Percentiles rank a stretch among this genome's conserved stretches.
Evolutionary conservation across 2,329 filamentous ascomycete species (phyloP).

Genomic region (Periglandula ipomoeae): DNA sequence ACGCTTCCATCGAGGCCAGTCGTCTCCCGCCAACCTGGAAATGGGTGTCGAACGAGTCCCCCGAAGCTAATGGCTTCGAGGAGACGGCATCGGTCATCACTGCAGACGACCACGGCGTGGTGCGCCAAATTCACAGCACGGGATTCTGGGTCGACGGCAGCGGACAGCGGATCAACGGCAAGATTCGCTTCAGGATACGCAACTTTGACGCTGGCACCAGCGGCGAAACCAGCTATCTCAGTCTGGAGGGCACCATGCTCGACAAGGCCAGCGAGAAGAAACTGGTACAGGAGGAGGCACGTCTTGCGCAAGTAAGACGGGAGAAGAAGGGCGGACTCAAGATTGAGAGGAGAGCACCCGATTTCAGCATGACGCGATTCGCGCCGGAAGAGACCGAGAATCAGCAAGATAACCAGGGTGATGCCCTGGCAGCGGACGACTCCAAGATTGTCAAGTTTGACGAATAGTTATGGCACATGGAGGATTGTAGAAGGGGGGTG

Average conservation of each 20-base stretch:
- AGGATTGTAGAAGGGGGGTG: neutral
- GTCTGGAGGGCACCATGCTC: slow-evolving; percentile 82
- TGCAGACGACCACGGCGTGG: slow-evolving; percentile 42
- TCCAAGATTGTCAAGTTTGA: slow-evolving; percentile 9
- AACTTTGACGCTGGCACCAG: slow-evolving; percentile 76
- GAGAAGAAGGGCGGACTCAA: slow-evolving; percentile 24
- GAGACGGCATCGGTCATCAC: slow-evolving; percentile 31
- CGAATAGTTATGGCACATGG: neutral
- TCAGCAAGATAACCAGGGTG: slow-evolving; percentile 9
- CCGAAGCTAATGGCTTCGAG: slow-evolving; percentile 31
- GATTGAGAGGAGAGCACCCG: slow-evolving; percentile 31
- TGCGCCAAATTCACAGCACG: slow-evolving; percentile 42
- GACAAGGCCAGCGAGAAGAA: slow-evolving; percentile 55
- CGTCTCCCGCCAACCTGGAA: slow-evolving; percentile 71
- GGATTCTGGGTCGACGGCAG: slow-evolving; percentile 69
- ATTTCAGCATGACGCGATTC: slow-evolving; percentile 50
- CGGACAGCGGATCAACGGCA: slow-evolving; percentile 61
- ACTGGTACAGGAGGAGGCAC: slow-evolving; percentile 36
- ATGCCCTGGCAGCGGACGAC: slow-evolving; percentile 15
- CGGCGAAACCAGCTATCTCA: slow-evolving; percentile 69
- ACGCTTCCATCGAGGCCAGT: slow-evolving; percentile 71
- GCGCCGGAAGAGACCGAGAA: slow-evolving; percentile 33
- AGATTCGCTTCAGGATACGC: slow-evolving; percentile 67
- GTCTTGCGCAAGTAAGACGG: slow-evolving; percentile 27
- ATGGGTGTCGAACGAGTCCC: slow-evolving; percentile 56